Base-by-base conservation (phyloP, 2,329 filamentous ascomycete genomes). In the Penicillium sp. region DNA sequence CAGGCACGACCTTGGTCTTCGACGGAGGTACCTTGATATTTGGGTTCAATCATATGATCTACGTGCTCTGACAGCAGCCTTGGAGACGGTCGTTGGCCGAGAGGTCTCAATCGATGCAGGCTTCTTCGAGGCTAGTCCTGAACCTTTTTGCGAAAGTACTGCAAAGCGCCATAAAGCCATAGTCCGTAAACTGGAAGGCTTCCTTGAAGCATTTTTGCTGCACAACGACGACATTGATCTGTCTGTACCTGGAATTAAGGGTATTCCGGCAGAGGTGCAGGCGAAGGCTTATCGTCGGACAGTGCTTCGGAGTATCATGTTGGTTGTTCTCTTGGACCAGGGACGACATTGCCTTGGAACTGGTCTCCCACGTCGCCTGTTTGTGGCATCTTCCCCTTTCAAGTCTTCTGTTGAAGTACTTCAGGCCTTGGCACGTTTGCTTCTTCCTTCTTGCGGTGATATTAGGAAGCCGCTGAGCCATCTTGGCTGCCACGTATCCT, bases 51-150 rank as follows among this genome's bases (percentile, higher is more conserved):
- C 74, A 1, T 85, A 85, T 59, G 71, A 82, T 40, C 64, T 74
- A 3, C 64, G 62, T 6, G 65, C 68, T 3, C 67, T 85, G 32
- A 69, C 70, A 44, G 72, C 75, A 1, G 80, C 78, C 2, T 68
- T 74, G 14, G 81, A 85, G 57, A 77, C 78, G 2, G 71, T 85
- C 4, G 68, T 81, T 24, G 81, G 81, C n/a, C 75, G 80, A 42
- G 71, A 70, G 35, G 67, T 78, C 24, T 65, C 61, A 22, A 48
- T 38, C 42, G 55, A 54, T 18, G 39, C 45, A 6, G 53, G 40
- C 38, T 45, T 42, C 16, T 52, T 44, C 31, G 39, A 49, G 37
- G 36, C 44, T 20, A 49, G 27, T 18, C 28, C 26, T 3, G 29
- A 38, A 8, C 16, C 14, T 20, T 18, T 32, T 4, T 26, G 16